phyloP scores from a whole-genome alignment of 805 yeast species.

The Ascoidea asiatica region DNA sequence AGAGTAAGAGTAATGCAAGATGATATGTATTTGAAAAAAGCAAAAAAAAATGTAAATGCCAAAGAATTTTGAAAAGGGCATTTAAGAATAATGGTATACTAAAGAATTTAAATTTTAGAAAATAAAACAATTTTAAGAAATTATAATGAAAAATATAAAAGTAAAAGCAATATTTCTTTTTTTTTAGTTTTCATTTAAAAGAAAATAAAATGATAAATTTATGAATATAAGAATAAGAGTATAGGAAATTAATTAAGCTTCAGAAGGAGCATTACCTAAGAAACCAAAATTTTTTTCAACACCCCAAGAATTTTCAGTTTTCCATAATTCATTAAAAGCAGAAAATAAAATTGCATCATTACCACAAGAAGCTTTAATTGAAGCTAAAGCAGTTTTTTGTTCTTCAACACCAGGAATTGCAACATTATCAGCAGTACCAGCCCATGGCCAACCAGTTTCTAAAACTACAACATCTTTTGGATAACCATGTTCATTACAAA shows the following conservation, averaged over 20 bases:
- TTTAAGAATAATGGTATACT: no score
- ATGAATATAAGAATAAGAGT: no score
- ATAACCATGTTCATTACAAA: conserved; percentile 12
- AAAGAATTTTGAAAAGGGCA: no score
- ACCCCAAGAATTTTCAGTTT: conserved; percentile 36
- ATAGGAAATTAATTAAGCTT: background rate
- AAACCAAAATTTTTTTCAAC: conserved; percentile 34
- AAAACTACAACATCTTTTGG: conserved; percentile 32
- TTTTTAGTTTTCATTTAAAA: no score
- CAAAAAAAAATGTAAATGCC: no score
- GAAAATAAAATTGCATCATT: conserved; percentile 43
- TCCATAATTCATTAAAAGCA: conserved; percentile 53
- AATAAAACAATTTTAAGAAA: no score
- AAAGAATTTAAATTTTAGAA: no score
- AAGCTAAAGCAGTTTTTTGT: conserved; percentile 36
- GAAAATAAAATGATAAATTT: no score
- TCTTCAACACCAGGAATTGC: conserved; percentile 42
- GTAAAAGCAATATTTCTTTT: no score
- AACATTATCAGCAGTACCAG: conserved; percentile 36
- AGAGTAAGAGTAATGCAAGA: no score
- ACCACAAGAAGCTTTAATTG: conserved; percentile 32
- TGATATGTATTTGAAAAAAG: no score
- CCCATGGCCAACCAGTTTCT: conserved; percentile 65
- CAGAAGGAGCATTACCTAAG: conserved; percentile 9
- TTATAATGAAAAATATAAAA: no score